phyloP scores from a whole-genome alignment of 768 basidiomycete genomes.

The Macrolepiota fuliginosa region DNA sequence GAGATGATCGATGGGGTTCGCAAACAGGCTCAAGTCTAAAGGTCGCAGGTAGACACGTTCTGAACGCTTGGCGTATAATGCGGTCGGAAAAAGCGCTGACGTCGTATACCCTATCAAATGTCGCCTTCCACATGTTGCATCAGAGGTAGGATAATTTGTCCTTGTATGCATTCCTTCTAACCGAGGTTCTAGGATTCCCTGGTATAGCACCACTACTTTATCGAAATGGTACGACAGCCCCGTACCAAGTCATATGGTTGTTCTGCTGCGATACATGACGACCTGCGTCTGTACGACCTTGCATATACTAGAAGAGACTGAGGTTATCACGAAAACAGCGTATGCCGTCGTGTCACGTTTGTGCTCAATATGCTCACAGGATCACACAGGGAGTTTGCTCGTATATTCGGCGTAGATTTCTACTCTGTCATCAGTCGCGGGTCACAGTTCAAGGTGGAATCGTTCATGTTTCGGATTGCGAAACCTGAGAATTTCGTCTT shows the following conservation, averaged over 20 bases:
- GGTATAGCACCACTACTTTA: conserved; percentile 60
- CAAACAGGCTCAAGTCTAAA: conserved; percentile 80
- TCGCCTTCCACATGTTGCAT: conserved; percentile 76
- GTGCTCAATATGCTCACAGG: neutral
- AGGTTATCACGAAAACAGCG: conserved; percentile 89
- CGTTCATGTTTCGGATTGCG: conserved; percentile 95
- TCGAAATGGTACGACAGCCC: conserved; percentile 67
- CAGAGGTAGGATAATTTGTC: conserved; percentile 49
- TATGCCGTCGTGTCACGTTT: conserved; percentile 34
- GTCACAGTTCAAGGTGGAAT: conserved; percentile 98
- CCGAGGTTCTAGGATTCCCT: conserved; percentile 58
- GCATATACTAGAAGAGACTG: conserved; percentile 77
- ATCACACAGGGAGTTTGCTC: conserved; percentile 81
- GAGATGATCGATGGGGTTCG: conserved; percentile 67
- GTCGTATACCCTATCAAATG: conserved; percentile 88
- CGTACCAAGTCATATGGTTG: conserved; percentile 50
- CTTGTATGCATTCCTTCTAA: neutral
- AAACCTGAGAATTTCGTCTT: conserved; percentile 94
- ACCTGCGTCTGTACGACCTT: conserved; percentile 67
- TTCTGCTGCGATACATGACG: conserved; percentile 61
- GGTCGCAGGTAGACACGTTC: conserved; percentile 83
- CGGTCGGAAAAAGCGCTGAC: conserved; percentile 76
- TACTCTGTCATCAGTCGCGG: conserved; percentile 93
- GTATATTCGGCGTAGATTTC: conserved; percentile 97
- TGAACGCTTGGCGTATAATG: conserved; percentile 93